A percentile compares a stretch with the other conserved stretches of the same genome.
These are phyloP conservation scores for Coprinopsis cinerea DNA, from an alignment of 768 basidiomycete species.

Conservation along the genomic window DNA sequence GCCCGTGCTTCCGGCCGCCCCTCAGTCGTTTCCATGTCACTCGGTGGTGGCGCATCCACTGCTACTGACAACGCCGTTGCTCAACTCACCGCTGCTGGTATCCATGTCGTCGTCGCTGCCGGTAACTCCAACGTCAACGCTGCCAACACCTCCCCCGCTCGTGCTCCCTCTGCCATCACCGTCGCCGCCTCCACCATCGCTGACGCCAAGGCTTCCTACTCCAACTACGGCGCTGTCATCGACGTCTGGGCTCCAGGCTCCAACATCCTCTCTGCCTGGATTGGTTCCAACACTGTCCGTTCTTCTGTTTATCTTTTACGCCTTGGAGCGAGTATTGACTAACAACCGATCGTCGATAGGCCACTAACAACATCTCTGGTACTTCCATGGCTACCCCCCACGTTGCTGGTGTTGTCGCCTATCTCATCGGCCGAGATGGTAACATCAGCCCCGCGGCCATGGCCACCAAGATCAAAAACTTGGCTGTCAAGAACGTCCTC, in stretches of 20 bases:
- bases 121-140: constrained; percentile 27
- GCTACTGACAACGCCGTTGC: constrained; percentile 28
- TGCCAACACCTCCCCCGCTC: constrained; percentile 24
- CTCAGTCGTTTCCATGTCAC: constrained; percentile 27
- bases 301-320: background rate
- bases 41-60: constrained; percentile 23
- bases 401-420: constrained; percentile 34
- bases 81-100: constrained; percentile 21
- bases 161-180: constrained; percentile 27
- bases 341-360: background rate
- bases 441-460: constrained; percentile 29
- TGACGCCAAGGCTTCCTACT: constrained; percentile 27
- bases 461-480: constrained; percentile 19
- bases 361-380: constrained; percentile 20
- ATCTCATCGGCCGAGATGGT: constrained; percentile 27
- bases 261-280: constrained; percentile 21
- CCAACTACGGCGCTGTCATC: constrained; percentile 30
- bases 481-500: constrained; percentile 24
- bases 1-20: constrained; percentile 19
- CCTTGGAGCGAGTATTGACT: background rate
- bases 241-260: constrained; percentile 30
- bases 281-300: constrained; percentile 15
- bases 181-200: constrained; percentile 28
- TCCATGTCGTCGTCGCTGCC: constrained; percentile 29
- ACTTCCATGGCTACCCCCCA: constrained; percentile 31